Evolutionary conservation across 352 stramenopile genomes (phyloP).

Genomic region (Phytophthora constricta): DNA sequence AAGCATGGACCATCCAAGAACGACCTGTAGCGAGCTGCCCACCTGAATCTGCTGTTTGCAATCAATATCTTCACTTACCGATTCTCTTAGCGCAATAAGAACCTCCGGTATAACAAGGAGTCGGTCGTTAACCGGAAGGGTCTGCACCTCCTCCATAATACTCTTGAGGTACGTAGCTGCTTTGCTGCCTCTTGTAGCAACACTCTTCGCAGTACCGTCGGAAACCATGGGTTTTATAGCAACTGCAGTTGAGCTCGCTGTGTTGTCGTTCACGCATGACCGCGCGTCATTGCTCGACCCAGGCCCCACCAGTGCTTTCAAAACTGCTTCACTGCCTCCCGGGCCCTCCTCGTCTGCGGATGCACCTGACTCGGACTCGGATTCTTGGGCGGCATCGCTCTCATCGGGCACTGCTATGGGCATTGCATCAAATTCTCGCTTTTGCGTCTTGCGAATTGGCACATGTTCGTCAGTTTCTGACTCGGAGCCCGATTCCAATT

Average conservation of each 20-base stretch:
- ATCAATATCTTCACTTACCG: not conserved
- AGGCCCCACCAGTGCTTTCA: not conserved
- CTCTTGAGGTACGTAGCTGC: not conserved
- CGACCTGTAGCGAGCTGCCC: not conserved
- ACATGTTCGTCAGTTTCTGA: too few species aligned
- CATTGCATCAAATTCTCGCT: too few species aligned
- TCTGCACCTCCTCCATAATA: not conserved
- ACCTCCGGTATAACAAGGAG: not conserved
- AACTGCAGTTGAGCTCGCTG: not conserved
- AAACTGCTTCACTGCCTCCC: slow-evolving; percentile 1
- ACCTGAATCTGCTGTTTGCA: not conserved
- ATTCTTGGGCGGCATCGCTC: not conserved
- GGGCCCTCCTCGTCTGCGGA: not conserved
- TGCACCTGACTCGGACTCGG: not conserved
- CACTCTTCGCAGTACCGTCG: not conserved
- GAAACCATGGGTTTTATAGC: not conserved
- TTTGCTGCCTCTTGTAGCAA: slow-evolving; percentile 6
- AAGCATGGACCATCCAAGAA: not conserved
- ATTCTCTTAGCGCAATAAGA: not conserved
- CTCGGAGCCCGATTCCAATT: too few species aligned
- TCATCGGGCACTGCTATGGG: not conserved
- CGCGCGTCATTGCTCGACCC: not conserved
- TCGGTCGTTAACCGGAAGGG: not conserved
- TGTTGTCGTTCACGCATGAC: not conserved
- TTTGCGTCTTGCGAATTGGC: too few species aligned